These are phyloP conservation scores for Podila clonocystis DNA, from an alignment of 192 early-diverging fungal species.

Conservation along the genomic window DNA sequence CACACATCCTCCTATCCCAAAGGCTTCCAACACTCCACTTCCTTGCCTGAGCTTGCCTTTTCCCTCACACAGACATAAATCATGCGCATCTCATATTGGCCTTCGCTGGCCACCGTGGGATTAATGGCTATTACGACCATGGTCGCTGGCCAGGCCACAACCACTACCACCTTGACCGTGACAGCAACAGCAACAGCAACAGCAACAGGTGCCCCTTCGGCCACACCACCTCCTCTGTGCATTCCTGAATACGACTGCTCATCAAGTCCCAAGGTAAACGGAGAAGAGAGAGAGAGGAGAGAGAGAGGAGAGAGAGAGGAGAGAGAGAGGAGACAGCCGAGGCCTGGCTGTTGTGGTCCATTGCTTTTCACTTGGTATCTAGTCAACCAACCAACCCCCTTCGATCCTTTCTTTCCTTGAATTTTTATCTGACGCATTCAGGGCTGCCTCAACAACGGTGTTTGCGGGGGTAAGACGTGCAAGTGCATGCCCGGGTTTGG, in stretches of 20 bases:
- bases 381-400: background rate
- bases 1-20: no score
- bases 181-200: background rate
- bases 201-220: conserved; percentile 5
- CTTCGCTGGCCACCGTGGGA: background rate
- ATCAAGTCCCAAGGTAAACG: conserved; percentile 28
- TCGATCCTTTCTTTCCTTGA: background rate
- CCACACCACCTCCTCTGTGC: conserved; percentile 4
- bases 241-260: conserved; percentile 34
- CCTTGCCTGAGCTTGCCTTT: no score
- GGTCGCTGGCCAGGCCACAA: conserved; percentile 15
- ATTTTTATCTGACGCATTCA: background rate
- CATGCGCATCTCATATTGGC: conserved; percentile 1
- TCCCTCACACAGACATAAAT: background rate
- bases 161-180: background rate
- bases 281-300: background rate
- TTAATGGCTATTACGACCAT: background rate
- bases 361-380: background rate
- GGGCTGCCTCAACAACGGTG: conserved; percentile 42
- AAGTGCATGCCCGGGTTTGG: conserved; percentile 37
- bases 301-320: background rate
- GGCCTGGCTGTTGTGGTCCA: background rate
- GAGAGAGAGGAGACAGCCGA: background rate
- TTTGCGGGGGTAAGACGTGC: conserved; percentile 12
- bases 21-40: no score